Conservation (phyloP, 2,329 filamentous ascomycete genomes). For the Sarocladium oryzae region DNA sequence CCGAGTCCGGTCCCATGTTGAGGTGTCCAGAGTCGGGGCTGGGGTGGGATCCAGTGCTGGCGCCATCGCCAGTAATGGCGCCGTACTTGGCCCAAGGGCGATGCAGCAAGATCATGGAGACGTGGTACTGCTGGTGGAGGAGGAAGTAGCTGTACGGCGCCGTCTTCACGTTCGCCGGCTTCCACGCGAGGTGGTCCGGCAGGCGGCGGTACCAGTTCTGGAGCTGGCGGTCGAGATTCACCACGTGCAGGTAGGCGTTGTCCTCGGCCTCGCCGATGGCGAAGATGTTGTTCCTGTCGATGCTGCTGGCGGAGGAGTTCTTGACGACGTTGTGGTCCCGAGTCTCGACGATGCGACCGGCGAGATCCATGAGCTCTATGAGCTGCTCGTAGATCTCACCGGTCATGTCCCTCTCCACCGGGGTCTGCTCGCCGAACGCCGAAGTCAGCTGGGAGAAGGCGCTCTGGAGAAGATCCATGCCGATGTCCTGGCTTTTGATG, state of each 20-base stretch:
- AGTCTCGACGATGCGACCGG: slow-evolving; percentile 43
- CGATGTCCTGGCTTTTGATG: slow-evolving; percentile 46
- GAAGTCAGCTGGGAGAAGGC: slow-evolving; percentile 37
- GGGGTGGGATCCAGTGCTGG: slow-evolving; percentile 24
- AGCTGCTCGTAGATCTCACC: slow-evolving; percentile 43
- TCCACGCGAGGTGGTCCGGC: slow-evolving; percentile 42
- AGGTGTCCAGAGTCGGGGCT: slow-evolving; percentile 21
- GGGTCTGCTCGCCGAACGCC: slow-evolving; percentile 16
- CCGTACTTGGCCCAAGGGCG: slow-evolving; percentile 47
- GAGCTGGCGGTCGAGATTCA: slow-evolving; percentile 45
- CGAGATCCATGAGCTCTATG: slow-evolving; percentile 49
- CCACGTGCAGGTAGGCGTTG: slow-evolving; percentile 41
- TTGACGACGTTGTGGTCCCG: slow-evolving; percentile 28
- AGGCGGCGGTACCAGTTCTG: slow-evolving; percentile 48
- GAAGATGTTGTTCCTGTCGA: slow-evolving; percentile 23
- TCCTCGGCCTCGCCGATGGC: slow-evolving; percentile 30
- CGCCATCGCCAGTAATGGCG: slow-evolving; percentile 26
- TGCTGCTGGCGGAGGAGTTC: slow-evolving; percentile 21
- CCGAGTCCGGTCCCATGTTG: slow-evolving; percentile 11
- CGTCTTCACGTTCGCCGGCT: slow-evolving; percentile 41
- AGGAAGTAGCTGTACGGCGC: slow-evolving; percentile 47
- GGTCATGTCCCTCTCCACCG: slow-evolving; percentile 14
- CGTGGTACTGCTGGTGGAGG: slow-evolving; percentile 50
- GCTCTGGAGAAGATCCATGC: slow-evolving; percentile 39
- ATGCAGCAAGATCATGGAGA: slow-evolving; percentile 45